These are phyloP conservation scores for Canariomyces notabilis DNA, from an alignment of 2,329 filamentous ascomycete species.

Conservation along the genomic window DNA sequence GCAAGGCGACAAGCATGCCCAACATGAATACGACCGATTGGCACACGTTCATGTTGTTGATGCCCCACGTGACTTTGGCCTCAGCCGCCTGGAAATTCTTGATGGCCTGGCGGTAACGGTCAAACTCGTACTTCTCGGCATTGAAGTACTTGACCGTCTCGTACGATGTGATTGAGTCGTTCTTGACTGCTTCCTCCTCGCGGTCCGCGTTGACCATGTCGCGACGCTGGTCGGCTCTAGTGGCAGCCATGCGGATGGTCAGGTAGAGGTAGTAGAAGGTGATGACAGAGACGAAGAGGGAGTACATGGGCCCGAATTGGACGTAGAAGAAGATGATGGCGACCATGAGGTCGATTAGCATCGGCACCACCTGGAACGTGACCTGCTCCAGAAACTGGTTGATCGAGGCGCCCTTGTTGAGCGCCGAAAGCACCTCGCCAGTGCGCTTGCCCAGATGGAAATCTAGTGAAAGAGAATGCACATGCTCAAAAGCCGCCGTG, in stretches of 20 bases:
- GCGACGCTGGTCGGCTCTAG: constrained; percentile 81
- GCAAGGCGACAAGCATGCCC: constrained; percentile 65
- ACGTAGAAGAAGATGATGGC: constrained; percentile 78
- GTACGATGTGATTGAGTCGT: constrained; percentile 98
- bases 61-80: constrained; percentile 68
- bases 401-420: constrained; percentile 94
- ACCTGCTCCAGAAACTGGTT: constrained; percentile 95
- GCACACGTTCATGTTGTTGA: constrained; percentile 75
- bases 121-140: constrained; percentile 73
- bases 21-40: constrained; percentile 77
- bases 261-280: constrained; percentile 96
- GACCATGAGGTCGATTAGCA: constrained; percentile 83
- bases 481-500: constrained; percentile 93
- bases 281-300: constrained; percentile 81
- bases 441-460: constrained; percentile 97
- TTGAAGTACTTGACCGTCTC: constrained; percentile 94
- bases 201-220: constrained; percentile 93
- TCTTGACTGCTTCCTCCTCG: constrained; percentile 96
- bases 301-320: constrained; percentile 81
- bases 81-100: constrained; percentile 67
- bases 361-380: constrained; percentile 91
- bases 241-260: constrained; percentile 92
- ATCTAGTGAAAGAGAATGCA: constrained; percentile 89
- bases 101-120: constrained; percentile 66
- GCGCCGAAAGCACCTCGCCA: constrained; percentile 87